Evolutionary conservation across 2,329 filamentous ascomycete species (phyloP).

Genomic region (Talaromyces sp.): DNA sequence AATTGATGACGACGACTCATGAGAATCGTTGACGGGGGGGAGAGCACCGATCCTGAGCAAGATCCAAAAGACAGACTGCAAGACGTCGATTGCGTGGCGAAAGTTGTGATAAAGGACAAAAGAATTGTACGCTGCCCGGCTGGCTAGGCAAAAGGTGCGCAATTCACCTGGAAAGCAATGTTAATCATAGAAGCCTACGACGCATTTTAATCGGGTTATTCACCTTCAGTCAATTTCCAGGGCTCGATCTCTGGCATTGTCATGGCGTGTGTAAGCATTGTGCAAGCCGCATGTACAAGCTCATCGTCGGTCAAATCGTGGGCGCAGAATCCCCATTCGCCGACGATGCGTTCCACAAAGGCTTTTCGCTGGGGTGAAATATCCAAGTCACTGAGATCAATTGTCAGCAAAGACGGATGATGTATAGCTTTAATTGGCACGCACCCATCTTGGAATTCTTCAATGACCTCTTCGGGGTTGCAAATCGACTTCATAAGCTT

Average conservation of each 20-base stretch:
- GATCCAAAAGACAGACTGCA: conserved; percentile 90
- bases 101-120: conserved; percentile 99
- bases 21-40: conserved; percentile 55
- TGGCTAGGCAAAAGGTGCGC: conserved; percentile 78
- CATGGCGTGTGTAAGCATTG: conserved; percentile 88
- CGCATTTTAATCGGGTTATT: background rate
- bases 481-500: conserved; percentile 86
- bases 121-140: conserved; percentile 88
- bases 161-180: conserved; percentile 59
- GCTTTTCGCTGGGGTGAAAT: conserved; percentile 61
- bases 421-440: conserved; percentile 14
- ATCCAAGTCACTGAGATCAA: conserved; percentile 52
- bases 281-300: conserved; percentile 73
- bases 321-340: conserved; percentile 81
- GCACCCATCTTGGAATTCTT: conserved; percentile 57
- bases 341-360: conserved; percentile 63
- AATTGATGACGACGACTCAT: background rate
- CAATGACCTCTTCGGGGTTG: conserved; percentile 59
- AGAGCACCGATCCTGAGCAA: conserved; percentile 73
- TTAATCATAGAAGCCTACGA: background rate
- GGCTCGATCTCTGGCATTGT: conserved; percentile 71
- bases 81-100: conserved; percentile 90
- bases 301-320: conserved; percentile 89
- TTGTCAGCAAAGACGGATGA: conserved; percentile 6
- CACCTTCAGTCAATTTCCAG: conserved; percentile 71